Conservation (phyloP, 352 stramenopile species). For the Pythium rishiriense region DNA sequence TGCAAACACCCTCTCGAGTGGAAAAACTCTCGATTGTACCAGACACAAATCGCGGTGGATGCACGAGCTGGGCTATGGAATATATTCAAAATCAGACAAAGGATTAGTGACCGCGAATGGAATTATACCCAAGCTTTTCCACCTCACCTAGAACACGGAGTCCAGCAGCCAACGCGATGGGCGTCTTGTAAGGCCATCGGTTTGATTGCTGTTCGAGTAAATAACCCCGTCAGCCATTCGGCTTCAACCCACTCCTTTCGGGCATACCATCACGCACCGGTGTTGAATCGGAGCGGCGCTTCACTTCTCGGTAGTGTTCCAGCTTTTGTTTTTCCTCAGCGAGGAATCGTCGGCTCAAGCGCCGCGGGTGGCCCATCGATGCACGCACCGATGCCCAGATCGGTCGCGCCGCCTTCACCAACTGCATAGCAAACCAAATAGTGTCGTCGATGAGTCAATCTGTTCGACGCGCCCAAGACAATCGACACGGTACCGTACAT, state of each 20-base stretch:
- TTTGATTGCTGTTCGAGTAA: conserved; percentile 5
- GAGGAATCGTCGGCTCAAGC: conserved; percentile 69
- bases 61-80: conserved; percentile 40
- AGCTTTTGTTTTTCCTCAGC: conserved; percentile 69
- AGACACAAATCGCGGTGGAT: conserved; percentile 37
- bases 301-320: conserved; percentile 51
- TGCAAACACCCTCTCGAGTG: conserved; percentile 32
- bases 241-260: too few relatives aligned
- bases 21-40: conserved; percentile 37
- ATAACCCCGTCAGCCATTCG: background rate
- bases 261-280: conserved; percentile 19
- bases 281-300: conserved; percentile 23
- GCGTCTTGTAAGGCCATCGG: conserved; percentile 22
- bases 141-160: conserved; percentile 16
- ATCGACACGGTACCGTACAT: conserved; percentile 32
- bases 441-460: background rate
- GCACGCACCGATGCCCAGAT: conserved; percentile 76
- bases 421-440: conserved; percentile 27
- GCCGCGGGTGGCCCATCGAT: conserved; percentile 72
- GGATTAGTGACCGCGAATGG: too few relatives aligned
- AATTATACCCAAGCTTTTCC: background rate
- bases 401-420: conserved; percentile 49
- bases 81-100: background rate
- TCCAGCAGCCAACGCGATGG: conserved; percentile 6
- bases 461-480: too few relatives aligned